phyloP scores from a whole-genome alignment of 352 stramenopile species.

The Pseudoperonospora humuli region DNA sequence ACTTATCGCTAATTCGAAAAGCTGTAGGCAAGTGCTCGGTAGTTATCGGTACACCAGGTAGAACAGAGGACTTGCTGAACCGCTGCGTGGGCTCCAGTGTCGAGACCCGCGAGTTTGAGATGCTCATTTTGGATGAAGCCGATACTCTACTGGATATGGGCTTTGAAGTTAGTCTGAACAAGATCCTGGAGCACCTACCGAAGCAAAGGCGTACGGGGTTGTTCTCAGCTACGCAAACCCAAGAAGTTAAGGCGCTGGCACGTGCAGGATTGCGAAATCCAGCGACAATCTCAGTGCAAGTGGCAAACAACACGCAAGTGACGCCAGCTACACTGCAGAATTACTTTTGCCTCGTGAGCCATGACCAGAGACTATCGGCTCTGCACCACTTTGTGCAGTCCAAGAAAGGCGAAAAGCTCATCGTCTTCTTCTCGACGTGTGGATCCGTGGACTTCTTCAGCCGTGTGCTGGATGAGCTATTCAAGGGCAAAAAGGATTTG shows the following conservation, averaged over 20 bases:
- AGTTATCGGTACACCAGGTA: conserved; percentile 78
- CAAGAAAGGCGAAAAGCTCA: conserved; percentile 87
- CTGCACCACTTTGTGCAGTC: conserved; percentile 90
- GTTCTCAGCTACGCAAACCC: conserved; percentile 88
- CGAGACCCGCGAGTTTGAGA: conserved; percentile 91
- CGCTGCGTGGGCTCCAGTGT: conserved; percentile 67
- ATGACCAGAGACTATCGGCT: conserved; percentile 92
- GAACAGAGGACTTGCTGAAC: conserved; percentile 83
- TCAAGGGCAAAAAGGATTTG: conserved; percentile 28
- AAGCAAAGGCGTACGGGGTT: conserved; percentile 95
- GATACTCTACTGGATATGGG: conserved; percentile 98
- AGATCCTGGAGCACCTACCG: conserved; percentile 92
- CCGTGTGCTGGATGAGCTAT: conserved; percentile 79
- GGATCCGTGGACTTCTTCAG: conserved; percentile 98
- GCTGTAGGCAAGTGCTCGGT: conserved; percentile 60
- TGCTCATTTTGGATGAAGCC: conserved; percentile 98
- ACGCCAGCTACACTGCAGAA: conserved; percentile 84
- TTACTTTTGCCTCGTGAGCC: conserved; percentile 91
- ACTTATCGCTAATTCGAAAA: conserved; percentile 54
- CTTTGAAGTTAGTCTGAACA: conserved; percentile 93
- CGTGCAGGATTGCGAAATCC: conserved; percentile 97
- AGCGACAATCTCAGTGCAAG: conserved; percentile 95
- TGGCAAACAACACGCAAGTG: conserved; percentile 81
- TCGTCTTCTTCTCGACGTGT: conserved; percentile 99
- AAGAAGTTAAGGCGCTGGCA: conserved; percentile 94